phyloP scores from a whole-genome alignment of 176 grass and related monocot species.

The Hordeum marinum region DNA sequence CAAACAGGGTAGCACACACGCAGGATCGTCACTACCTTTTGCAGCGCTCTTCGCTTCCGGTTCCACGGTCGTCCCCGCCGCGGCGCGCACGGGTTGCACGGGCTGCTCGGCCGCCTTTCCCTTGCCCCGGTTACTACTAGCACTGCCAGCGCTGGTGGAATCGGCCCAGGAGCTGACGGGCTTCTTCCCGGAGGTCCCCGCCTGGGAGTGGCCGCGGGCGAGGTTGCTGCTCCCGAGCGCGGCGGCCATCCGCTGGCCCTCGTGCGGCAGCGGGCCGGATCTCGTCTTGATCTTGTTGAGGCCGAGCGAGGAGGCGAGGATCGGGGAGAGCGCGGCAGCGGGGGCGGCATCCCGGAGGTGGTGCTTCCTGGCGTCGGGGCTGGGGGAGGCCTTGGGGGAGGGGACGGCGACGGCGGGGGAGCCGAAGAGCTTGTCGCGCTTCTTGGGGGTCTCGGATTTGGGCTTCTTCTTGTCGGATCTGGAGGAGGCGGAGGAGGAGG shows the following conservation, averaged over 20 bases:
- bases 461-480: slow-evolving; percentile 94
- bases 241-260: slow-evolving; percentile 68
- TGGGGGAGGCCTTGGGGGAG: slow-evolving; percentile 34
- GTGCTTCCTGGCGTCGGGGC: slow-evolving; percentile 38
- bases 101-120: slow-evolving; percentile 31
- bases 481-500: slow-evolving; percentile 43
- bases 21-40: slow-evolving; percentile 35
- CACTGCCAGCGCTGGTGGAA: slow-evolving; percentile 14
- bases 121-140: slow-evolving; percentile 23
- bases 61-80: not conserved
- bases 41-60: slow-evolving; percentile 29
- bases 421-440: slow-evolving; percentile 45
- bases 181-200: slow-evolving; percentile 34
- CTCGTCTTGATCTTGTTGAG: slow-evolving; percentile 99
- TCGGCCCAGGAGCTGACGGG: slow-evolving; percentile 40
- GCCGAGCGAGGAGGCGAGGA: slow-evolving; percentile 96
- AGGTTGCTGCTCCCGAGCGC: slow-evolving; percentile 82
- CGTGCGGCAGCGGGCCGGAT: slow-evolving; percentile 97
- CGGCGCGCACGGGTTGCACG: not conserved
- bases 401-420: slow-evolving; percentile 24
- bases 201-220: slow-evolving; percentile 52
- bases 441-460: slow-evolving; percentile 66
- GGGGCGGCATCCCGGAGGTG: slow-evolving; percentile 39
- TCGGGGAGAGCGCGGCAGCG: slow-evolving; percentile 59
- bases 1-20: not conserved